Evolutionary conservation across 352 stramenopile genomes (phyloP), one percentile per base, ranked within the genome.

Genomic region (Pythium monospermum): DNA sequence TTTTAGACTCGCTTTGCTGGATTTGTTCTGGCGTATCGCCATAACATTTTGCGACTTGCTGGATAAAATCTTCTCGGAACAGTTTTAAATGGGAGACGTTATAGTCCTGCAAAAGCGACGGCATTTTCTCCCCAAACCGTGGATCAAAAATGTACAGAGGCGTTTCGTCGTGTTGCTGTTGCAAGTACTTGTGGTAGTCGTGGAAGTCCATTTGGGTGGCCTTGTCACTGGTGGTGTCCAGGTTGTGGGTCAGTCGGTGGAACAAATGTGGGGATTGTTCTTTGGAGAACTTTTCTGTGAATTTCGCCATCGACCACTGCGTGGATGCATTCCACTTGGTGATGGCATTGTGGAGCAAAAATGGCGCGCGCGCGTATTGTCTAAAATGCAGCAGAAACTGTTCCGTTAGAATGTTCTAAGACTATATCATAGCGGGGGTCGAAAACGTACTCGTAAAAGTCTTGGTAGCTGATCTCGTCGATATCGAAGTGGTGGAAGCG

Each of bases 71-170:
- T 70, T 94, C 76, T 12, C 68, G 57, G 57, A 94, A 94, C 19
- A 92, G 46, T 32, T 78, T 69, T 19, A 91, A 68, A 40, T 83
- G 66, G 22, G 73, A 49, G 2, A 87, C 49, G 7, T 62, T 61
- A 54, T 92, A 94, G 48, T 94, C 83, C 11, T 59, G 50, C 23
- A 94, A 44, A 46, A 94, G 57, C 13, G 52, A 35, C 13, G 83
- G 81, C 64, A 91, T 87, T 40, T 91, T 90, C 48, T 89, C 79
- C 32, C 80, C 84, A 71, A 95, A 94, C 33, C 68, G 64, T 19
- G 78, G 59, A 40, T 95, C 84, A 30, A 95, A 95, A 33, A 95
- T 91, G 66, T 95, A 95, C 45, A 95, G 53, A 45, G 83, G 84
- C 7, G 84, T 92, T 60, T 95, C 84, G 44, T 95, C 84, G 23